Conservation (phyloP, 2,329 filamentous ascomycete genomes). For the Fusarium virguliforme region DNA sequence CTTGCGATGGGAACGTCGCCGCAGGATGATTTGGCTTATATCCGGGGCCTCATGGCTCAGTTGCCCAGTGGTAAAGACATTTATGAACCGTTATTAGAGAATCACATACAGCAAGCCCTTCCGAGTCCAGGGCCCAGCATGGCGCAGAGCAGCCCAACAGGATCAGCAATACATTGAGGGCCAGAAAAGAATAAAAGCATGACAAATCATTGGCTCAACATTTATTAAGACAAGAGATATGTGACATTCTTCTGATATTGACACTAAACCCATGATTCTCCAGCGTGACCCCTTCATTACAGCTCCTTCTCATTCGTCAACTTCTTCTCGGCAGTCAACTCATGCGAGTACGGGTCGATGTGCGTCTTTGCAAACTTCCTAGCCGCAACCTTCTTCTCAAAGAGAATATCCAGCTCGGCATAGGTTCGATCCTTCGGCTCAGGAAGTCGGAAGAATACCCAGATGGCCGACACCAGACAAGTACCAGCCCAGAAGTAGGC, state of each 20-base stretch:
- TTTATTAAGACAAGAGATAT: not conserved
- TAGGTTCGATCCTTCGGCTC: constrained; percentile 68
- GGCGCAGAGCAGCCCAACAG: constrained; percentile 17
- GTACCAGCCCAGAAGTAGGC: constrained; percentile 66
- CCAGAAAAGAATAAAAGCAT: not conserved
- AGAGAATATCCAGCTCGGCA: constrained; percentile 62
- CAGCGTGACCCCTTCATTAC: not conserved
- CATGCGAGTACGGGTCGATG: constrained; percentile 56
- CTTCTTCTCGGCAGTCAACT: constrained; percentile 21
- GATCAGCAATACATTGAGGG: not conserved
- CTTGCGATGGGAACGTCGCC: constrained; percentile 50
- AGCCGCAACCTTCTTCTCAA: constrained; percentile 58
- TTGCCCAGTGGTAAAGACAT: constrained; percentile 58
- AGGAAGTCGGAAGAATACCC: constrained; percentile 67
- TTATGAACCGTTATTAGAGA: constrained; percentile 59
- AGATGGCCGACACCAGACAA: constrained; percentile 64
- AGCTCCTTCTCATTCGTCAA: constrained; percentile 27
- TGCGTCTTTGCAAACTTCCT: constrained; percentile 60
- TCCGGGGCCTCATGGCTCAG: constrained; percentile 57
- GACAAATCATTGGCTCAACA: not conserved
- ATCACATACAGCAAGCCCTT: constrained; percentile 58
- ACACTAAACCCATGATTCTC: not conserved
- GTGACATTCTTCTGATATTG: not conserved
- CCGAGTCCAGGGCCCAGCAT: constrained; percentile 45
- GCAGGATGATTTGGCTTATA: constrained; percentile 58